Evolutionary conservation across 23 red algal species (phyloP), one percentile per base, ranked within the genome.

Genomic region (Chondrus crispus): DNA sequence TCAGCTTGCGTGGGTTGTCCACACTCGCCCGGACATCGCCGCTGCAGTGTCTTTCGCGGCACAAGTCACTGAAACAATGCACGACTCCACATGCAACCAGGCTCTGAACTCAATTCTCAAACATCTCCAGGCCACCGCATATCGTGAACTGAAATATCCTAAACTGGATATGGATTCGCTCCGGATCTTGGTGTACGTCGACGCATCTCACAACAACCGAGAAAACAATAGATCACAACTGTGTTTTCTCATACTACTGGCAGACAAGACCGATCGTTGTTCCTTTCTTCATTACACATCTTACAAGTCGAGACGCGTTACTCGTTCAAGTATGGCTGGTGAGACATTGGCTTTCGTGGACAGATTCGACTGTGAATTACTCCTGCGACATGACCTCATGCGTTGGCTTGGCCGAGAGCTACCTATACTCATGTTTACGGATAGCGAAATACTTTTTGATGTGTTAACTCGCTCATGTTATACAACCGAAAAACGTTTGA

Each of bases 401-500:
- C 39, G 24, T 2, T 39, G 73, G 38, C 30, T 35, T 7, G 41
- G 32, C 18, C 3, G 12, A 2, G 4, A 74, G 0, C 13, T 88
- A 18, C 84, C 63, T 0, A 24, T 88, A 11, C 37, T 20, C 14
- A 42, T n/a, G 60, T 47, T 74, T 4, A 47, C 3, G 10, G 36
- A 74, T 50, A 16, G 8, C 18, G 47, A 74, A 68, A 39, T 22
- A 32, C 41, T 74, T 3, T 88, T 74, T 2, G 32, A 74, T 37
- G 13, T 0, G 10, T 46, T 88, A 32, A 71, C 63, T 24, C 24
- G 1, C 8, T n/a, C 45, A 41, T 26, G 28, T n/a, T 2, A 68
- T 30, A 87, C 82, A 0, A 32, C 75, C 32, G 63, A 43, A 84
- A 69, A 72, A 85, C 6, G 45, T 60, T 52, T 83, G 0, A 83